Conservation (phyloP, 306 rosid species). For the Quillaja saponaria region DNA sequence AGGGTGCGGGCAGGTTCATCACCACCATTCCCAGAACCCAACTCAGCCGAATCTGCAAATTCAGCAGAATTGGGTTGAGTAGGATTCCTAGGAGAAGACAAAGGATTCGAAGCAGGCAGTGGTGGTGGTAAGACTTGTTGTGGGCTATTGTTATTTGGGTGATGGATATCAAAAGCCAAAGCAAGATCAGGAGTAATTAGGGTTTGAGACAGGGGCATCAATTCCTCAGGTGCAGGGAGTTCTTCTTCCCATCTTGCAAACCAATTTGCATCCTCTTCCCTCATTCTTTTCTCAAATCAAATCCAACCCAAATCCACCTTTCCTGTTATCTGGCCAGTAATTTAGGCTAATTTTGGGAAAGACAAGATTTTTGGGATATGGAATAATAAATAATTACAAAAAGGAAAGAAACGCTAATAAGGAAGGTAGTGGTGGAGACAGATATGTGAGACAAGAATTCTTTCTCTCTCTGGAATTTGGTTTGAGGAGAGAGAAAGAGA, state of each 20-base stretch:
- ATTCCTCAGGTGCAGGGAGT: constrained; percentile 76
- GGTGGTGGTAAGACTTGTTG: constrained; percentile 35
- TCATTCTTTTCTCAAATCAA: constrained; percentile 52
- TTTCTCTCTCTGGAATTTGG: constrained; percentile 22
- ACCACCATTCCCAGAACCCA: constrained; percentile 77
- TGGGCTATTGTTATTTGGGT: constrained; percentile 21
- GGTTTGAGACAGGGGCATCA: constrained; percentile 93
- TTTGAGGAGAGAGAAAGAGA: constrained; percentile 6
- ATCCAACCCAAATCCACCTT: constrained; percentile 25
- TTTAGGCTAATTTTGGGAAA: constrained; percentile 13
- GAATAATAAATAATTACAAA: background rate
- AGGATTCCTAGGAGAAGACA: constrained; percentile 43
- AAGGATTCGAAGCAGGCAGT: constrained; percentile 39
- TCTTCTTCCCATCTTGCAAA: constrained; percentile 85
- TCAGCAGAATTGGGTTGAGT: constrained; percentile 73
- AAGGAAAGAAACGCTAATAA: background rate
- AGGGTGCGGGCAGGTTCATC: constrained; percentile 98
- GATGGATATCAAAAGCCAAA: constrained; percentile 71
- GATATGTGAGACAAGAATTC: constrained; percentile 21
- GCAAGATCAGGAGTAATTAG: constrained; percentile 97
- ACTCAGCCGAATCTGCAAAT: constrained; percentile 77
- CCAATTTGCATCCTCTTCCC: constrained; percentile 92
- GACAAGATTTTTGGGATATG: background rate
- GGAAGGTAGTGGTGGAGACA: constrained; percentile 11
- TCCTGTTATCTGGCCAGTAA: background rate